phyloP scores from a whole-genome alignment of 1,284 basidiomycete species.

The Ganoderma meredithae region DNA sequence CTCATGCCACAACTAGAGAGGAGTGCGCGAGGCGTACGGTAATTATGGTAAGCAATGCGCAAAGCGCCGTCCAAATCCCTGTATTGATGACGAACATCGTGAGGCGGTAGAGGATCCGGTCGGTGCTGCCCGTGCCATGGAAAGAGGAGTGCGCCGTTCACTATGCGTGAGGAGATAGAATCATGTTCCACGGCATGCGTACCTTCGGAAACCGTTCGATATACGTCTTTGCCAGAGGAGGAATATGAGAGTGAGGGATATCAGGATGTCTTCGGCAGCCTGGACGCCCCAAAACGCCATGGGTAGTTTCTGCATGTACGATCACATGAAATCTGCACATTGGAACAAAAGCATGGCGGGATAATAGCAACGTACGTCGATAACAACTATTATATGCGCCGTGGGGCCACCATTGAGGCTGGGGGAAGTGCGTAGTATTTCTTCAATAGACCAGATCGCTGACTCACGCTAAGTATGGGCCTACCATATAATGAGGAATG shows the following conservation, averaged over 20 bases:
- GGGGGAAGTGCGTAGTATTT: background rate
- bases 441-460: too few relatives aligned
- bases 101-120: slow-evolving; percentile 1
- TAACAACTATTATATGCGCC: background rate
- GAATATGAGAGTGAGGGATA: background rate
- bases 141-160: too few relatives aligned
- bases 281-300: slow-evolving; percentile 1
- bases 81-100: slow-evolving; percentile 6
- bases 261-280: background rate
- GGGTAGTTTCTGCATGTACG: background rate
- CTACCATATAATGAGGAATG: background rate
- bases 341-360: background rate
- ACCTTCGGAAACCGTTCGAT: background rate
- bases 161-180: too few relatives aligned
- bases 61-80: slow-evolving; percentile 5
- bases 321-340: background rate
- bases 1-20: too few relatives aligned
- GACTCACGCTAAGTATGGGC: background rate
- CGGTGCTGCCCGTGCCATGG: background rate
- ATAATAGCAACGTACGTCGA: background rate
- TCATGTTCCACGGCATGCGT: background rate
- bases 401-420: background rate
- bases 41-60: slow-evolving; percentile 2
- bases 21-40: background rate
- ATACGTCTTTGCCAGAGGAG: background rate